Base-by-base conservation (phyloP, 176 grass and related monocot species). In the Cymbopogon citratus region DNA sequence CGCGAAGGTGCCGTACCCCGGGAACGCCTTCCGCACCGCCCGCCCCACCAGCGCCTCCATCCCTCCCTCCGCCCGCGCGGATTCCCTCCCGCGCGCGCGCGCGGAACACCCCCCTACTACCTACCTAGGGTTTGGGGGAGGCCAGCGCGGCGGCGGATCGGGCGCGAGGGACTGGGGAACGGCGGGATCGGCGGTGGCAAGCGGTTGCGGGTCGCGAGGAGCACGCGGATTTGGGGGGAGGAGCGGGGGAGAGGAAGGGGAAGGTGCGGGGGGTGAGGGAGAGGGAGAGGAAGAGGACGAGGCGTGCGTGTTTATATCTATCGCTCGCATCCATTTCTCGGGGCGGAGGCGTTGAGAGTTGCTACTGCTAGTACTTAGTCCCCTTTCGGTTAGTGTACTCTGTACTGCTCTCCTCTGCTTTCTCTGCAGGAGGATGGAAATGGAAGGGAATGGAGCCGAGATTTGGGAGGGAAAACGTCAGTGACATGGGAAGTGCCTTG, bases 101-200 rank as follows among this genome's bases (percentile, higher is more conserved):
- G 35, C 31, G 31, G n/a, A n/a, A n/a, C 31, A 33, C 1, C 31
- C 31, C 31, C 31, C 31, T 33, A 3, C 31, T 33, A 33, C 73
- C 78, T 78, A 66, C 79, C 88, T 90, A 90, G 84, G 88, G 83
- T 86, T 90, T 51, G 60, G 23, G 7, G 73, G 3, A 62, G 45
- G 57, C 44, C 72, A 18, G 45, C 44, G 35, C 36, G 10, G 73
- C 56, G 28, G 57, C 87, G 78, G 84, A 90, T 90, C 83, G 51
- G 75, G 59, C 25, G 27, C n/a, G 7, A 43, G 9, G 0, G 34
- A 4, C 16, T 7, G 82, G 24, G 14, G 44, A 23, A 2, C 26
- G n/a, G 78, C 25, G 77, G 34, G 87, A 89, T 85, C 87, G 66
- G 78, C 5, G 29, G 16, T 83, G 66, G 65, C 7, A 29, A 16